Conservation (phyloP, 2,329 filamentous ascomycete genomes). For the Fusarium acutatum region DNA sequence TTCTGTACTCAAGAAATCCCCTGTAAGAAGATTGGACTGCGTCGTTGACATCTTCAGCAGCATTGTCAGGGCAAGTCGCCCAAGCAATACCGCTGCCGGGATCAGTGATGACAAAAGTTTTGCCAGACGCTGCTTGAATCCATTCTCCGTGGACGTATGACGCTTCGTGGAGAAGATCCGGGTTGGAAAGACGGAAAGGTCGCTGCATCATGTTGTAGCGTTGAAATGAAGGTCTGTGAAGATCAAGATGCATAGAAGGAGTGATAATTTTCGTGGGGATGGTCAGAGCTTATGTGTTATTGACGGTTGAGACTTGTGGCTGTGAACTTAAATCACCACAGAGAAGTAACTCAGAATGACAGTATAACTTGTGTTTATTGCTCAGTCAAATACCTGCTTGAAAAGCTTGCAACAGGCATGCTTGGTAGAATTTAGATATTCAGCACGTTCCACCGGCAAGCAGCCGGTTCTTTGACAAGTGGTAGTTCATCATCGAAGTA, state of each 20-base stretch:
- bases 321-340: background rate
- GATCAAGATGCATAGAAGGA: background rate
- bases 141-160: background rate
- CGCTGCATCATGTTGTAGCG: background rate
- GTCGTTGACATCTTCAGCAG: background rate
- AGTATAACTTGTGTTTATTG: background rate
- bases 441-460: background rate
- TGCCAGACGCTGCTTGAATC: background rate
- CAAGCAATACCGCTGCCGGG: background rate
- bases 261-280: background rate
- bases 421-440: background rate
- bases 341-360: background rate
- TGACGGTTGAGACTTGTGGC: background rate
- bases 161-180: background rate
- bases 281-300: background rate
- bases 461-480: background rate
- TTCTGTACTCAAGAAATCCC: background rate
- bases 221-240: background rate
- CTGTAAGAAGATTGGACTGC: background rate
- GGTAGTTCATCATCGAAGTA: background rate
- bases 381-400: background rate
- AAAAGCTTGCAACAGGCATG: background rate
- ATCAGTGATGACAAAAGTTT: background rate
- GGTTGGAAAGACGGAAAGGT: too few species aligned
- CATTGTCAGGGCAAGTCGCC: background rate